These are phyloP conservation scores for Suillus tomentosus DNA, from an alignment of 768 basidiomycete genomes.

Conservation along the genomic window DNA sequence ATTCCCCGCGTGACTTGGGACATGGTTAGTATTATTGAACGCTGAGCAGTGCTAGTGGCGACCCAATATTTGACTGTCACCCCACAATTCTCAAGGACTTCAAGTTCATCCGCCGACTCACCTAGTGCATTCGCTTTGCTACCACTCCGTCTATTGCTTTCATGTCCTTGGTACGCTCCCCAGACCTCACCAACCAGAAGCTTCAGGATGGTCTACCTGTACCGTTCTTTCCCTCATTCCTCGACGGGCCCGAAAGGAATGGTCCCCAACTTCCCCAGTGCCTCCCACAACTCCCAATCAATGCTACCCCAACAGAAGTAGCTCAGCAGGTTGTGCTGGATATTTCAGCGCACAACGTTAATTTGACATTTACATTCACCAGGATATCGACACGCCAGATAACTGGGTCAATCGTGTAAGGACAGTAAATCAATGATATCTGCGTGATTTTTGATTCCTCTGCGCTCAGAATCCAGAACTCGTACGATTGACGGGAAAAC, in stretches of 20 bases:
- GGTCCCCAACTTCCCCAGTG: constrained; percentile 21
- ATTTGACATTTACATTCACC: background rate
- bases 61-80: background rate
- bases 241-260: constrained; percentile 23
- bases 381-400: constrained; percentile 42
- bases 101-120: constrained; percentile 8
- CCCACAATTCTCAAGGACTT: background rate
- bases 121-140: constrained; percentile 6
- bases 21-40: background rate
- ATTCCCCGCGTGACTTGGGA: background rate
- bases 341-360: background rate
- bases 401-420: constrained; percentile 41
- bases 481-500: constrained; percentile 56
- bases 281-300: constrained; percentile 27
- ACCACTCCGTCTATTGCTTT: constrained; percentile 17
- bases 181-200: background rate
- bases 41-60: too few species aligned
- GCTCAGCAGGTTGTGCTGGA: constrained; percentile 25
- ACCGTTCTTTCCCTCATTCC: constrained; percentile 22
- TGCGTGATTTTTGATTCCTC: background rate
- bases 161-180: constrained; percentile 10
- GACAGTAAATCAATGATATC: background rate
- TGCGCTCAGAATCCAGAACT: constrained; percentile 36
- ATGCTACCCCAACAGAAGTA: constrained; percentile 22
- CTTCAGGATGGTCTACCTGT: constrained; percentile 13